A percentile compares a stretch with the other conserved stretches of the same genome.
Conservation (phyloP, 768 basidiomycete species). For the Amanita thiersii region DNA sequence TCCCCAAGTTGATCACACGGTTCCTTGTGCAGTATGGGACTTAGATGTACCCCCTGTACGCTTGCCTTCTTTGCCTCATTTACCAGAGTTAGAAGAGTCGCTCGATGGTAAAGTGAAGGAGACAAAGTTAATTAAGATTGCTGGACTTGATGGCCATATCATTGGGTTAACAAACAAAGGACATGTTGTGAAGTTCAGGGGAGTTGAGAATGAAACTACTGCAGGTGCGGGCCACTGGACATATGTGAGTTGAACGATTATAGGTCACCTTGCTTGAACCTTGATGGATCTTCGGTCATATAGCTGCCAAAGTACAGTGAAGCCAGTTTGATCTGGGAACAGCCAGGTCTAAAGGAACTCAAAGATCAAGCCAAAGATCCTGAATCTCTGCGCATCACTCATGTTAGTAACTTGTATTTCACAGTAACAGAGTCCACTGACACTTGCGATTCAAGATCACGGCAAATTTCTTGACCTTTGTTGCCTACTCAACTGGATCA, state of each 20-base stretch:
- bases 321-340: constrained; percentile 35
- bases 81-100: constrained; percentile 41
- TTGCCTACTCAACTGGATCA: constrained; percentile 68
- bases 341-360: constrained; percentile 32
- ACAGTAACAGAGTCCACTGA: constrained; percentile 17
- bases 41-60: constrained; percentile 43
- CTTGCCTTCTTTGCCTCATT: constrained; percentile 50
- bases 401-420: constrained; percentile 62
- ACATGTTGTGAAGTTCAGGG: constrained; percentile 60
- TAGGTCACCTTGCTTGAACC: background rate
- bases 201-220: constrained; percentile 32
- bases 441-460: too few relatives aligned
- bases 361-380: constrained; percentile 24
- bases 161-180: constrained; percentile 77
- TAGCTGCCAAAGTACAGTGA: constrained; percentile 76
- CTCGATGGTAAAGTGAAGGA: constrained; percentile 19
- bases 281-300: constrained; percentile 6
- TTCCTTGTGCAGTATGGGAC: constrained; percentile 59
- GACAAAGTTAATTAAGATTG: constrained; percentile 67
- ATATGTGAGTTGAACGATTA: constrained; percentile 54
- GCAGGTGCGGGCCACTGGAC: constrained; percentile 44
- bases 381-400: constrained; percentile 57
- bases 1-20: constrained; percentile 26
- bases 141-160: constrained; percentile 63
- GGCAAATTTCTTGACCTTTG: constrained; percentile 76